Conservation (phyloP, 192 early-diverging fungal species). For the Phycomyces nitens region DNA sequence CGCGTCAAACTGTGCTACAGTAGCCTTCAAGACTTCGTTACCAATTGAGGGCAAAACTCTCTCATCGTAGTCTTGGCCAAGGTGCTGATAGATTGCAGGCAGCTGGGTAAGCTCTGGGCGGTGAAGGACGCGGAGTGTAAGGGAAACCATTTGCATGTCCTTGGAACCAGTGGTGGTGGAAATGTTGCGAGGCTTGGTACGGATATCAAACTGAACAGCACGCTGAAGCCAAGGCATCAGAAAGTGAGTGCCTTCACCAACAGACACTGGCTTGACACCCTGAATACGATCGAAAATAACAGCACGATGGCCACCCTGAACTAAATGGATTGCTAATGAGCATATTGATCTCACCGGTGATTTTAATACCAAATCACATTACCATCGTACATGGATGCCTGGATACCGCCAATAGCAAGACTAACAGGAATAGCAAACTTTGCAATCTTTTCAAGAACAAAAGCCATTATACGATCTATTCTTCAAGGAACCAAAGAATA, state of each 20-base stretch:
- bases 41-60: slow-evolving; percentile 96
- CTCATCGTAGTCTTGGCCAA: slow-evolving; percentile 97
- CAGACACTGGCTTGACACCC: slow-evolving; percentile 76
- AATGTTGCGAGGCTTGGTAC: slow-evolving; percentile 94
- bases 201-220: slow-evolving; percentile 86
- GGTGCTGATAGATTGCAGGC: slow-evolving; percentile 80
- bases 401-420: slow-evolving; percentile 60
- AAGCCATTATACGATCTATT: slow-evolving; percentile 37
- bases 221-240: slow-evolving; percentile 94
- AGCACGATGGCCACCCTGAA: slow-evolving; percentile 93
- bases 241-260: slow-evolving; percentile 97
- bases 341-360: too few relatives aligned
- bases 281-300: slow-evolving; percentile 95
- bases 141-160: slow-evolving; percentile 98
- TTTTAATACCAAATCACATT: slow-evolving; percentile 19
- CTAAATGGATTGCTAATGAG: too few relatives aligned
- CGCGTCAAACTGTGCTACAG: slow-evolving; percentile 99
- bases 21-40: slow-evolving; percentile 97
- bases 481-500: too few relatives aligned
- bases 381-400: slow-evolving; percentile 94
- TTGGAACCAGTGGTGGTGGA: slow-evolving; percentile 97
- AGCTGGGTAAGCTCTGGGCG: slow-evolving; percentile 75
- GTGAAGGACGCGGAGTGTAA: slow-evolving; percentile 91
- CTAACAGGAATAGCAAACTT: slow-evolving; percentile 78
- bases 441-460: slow-evolving; percentile 65